phyloP scores from a whole-genome alignment of 1,284 basidiomycete genomes.

The Leccinum ponderosum region DNA sequence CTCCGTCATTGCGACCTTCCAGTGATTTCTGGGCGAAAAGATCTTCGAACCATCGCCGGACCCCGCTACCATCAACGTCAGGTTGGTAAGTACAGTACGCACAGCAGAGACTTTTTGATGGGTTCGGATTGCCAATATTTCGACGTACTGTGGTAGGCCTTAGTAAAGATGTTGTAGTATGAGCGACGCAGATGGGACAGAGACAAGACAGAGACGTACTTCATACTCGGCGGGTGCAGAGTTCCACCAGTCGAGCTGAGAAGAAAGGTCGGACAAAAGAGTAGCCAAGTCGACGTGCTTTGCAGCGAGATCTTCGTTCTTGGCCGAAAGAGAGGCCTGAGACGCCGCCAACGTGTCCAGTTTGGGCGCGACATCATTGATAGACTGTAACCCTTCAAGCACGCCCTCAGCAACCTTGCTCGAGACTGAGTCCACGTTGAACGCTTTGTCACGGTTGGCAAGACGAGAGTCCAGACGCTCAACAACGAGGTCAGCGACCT shows the following conservation, averaged over 20 bases:
- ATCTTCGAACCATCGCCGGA: no score
- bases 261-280: constrained; percentile 45
- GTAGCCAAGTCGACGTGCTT: constrained; percentile 37
- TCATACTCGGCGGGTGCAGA: no score
- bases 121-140: no score
- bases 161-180: no score
- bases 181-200: no score
- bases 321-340: constrained; percentile 43
- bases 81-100: no score
- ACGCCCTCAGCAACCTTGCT: constrained; percentile 57
- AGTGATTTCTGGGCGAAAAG: no score
- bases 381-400: constrained; percentile 47
- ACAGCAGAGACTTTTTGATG: no score
- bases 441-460: constrained; percentile 68
- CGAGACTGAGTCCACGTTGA: constrained; percentile 62
- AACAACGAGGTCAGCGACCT: constrained; percentile 81
- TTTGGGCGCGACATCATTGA: constrained; percentile 40
- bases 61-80: no score
- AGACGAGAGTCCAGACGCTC: constrained; percentile 79
- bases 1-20: no score
- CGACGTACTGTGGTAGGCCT: no score
- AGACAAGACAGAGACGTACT: no score
- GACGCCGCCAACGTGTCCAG: constrained; percentile 43
- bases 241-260: constrained; percentile 32
- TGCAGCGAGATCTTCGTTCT: constrained; percentile 38